Base-by-base conservation (phyloP, 495 filamentous ascomycete genomes). In the Penicillium canescens region DNA sequence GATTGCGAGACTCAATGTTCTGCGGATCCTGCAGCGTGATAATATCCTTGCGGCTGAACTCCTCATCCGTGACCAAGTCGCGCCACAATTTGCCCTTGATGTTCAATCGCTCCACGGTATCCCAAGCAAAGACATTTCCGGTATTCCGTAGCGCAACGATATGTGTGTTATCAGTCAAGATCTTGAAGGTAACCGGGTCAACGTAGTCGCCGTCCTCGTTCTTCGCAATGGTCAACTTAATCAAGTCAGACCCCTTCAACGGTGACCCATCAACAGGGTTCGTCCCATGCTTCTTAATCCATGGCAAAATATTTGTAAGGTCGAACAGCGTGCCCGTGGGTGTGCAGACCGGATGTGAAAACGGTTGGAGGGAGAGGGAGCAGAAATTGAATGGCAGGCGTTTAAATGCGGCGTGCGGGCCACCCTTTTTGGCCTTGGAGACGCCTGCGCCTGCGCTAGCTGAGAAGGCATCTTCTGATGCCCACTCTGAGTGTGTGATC, bases 311-410 rank as follows among this genome's bases (percentile, higher is more conserved):
- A 59, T 93, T 88, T 48, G 90, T 89, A 49, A 93, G 82, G 63
- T 96, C 91, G 66, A 95, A 95, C 43, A 92, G 89, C 11, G 84
- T 88, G 23, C 91, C 91, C 33, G 86, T 75, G 6, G 79, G 55
- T 6, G 89, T 94, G 71, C 91, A 95, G 40, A 95, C 91, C 0
- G 91, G 91, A 53, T 90, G 87, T 67, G 84, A 78, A 74, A 91
- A 96, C 1, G 94, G 94, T 65, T 98, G 94, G 14, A 98, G 86
- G 23, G 89, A 93, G 35, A 96, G 86, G 55, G 94, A 91, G 82
- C 94, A 98, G 76, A 93, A 98, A 79, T 96, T 97, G 83, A 96
- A 98, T 35, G 94, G 94, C 3, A 98, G 82, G 21, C 91, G 89
- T 65, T 87, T 88, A 78, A 98, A 99, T 28, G 81, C 78, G 16